Evolutionary conservation across 1,284 basidiomycete genomes (phyloP).

Genomic region (Vanrija pseudolonga): DNA sequence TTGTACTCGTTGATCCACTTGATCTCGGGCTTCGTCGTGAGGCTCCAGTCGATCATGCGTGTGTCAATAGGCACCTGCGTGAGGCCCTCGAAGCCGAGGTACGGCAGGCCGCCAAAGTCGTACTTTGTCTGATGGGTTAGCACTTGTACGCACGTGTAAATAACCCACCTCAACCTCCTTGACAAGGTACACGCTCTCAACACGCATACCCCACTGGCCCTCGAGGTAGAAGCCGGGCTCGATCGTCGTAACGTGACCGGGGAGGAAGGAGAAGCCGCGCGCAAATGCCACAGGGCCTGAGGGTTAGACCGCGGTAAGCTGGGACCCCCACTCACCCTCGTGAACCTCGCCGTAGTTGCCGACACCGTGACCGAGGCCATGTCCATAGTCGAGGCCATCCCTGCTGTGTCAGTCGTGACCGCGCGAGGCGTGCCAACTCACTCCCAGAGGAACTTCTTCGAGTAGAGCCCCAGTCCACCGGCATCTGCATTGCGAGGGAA

Average conservation of each 20-base stretch:
- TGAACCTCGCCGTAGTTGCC: slow-evolving; percentile 41
- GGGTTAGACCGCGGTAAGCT: slow-evolving; percentile 50
- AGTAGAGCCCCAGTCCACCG: slow-evolving; percentile 73
- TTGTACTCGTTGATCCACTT: slow-evolving; percentile 92
- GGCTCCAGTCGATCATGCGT: slow-evolving; percentile 74
- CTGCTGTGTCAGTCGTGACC: slow-evolving; percentile 12
- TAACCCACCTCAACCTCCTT: slow-evolving; percentile 62
- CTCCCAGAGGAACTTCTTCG: slow-evolving; percentile 78
- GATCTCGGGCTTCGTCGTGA: slow-evolving; percentile 82
- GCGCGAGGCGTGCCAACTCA: slow-evolving; percentile 12
- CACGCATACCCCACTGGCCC: slow-evolving; percentile 81
- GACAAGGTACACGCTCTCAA: slow-evolving; percentile 77
- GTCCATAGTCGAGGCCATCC: slow-evolving; percentile 72
- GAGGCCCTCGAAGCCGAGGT: slow-evolving; percentile 81
- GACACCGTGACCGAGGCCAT: slow-evolving; percentile 48
- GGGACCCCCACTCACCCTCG: slow-evolving; percentile 30
- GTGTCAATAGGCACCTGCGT: slow-evolving; percentile 93
- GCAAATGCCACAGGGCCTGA: slow-evolving; percentile 30
- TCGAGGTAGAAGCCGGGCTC: slow-evolving; percentile 63
- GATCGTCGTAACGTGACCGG: slow-evolving; percentile 84
- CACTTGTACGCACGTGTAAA: too few species aligned
- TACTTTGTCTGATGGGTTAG: slow-evolving; percentile 16
- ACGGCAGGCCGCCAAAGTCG: slow-evolving; percentile 67
- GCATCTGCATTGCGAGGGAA: slow-evolving; percentile 88
- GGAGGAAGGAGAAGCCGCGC: slow-evolving; percentile 58